phyloP scores from a whole-genome alignment of 2,329 filamentous ascomycete species.

The Verticillium klebahnii region DNA sequence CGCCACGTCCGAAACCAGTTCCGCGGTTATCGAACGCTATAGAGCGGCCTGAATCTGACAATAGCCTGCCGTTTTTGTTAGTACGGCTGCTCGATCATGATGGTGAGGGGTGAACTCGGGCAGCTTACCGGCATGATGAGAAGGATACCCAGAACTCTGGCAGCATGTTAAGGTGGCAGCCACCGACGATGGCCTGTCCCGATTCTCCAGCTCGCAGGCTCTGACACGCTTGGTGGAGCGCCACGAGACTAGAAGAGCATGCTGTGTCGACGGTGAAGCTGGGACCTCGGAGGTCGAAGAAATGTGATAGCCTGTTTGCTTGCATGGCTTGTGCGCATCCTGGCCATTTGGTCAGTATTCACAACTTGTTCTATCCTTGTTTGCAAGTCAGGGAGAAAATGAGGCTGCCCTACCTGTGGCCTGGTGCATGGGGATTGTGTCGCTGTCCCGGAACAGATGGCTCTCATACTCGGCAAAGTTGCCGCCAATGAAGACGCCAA shows the following conservation, averaged over 20 bases:
- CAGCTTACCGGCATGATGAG: slow-evolving; percentile 34
- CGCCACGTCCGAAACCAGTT: slow-evolving; percentile 30
- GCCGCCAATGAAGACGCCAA: slow-evolving; percentile 45
- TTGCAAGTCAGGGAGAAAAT: background rate
- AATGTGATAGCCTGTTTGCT: slow-evolving; percentile 50
- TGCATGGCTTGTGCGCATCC: slow-evolving; percentile 46
- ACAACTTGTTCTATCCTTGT: background rate
- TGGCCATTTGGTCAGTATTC: slow-evolving; percentile 17
- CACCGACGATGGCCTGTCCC: slow-evolving; percentile 29
- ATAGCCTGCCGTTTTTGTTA: slow-evolving; percentile 10
- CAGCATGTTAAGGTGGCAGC: slow-evolving; percentile 27
- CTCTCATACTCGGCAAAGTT: slow-evolving; percentile 44
- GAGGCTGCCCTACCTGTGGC: slow-evolving; percentile 37
- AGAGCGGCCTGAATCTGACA: slow-evolving; percentile 20
- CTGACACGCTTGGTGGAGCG: slow-evolving; percentile 25
- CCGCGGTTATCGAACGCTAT: slow-evolving; percentile 24
- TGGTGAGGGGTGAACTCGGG: background rate
- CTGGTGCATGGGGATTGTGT: slow-evolving; percentile 46
- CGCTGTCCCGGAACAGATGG: slow-evolving; percentile 37
- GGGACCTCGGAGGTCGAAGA: slow-evolving; percentile 40
- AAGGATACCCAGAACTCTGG: slow-evolving; percentile 37
- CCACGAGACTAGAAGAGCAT: slow-evolving; percentile 26
- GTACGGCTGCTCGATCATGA: background rate
- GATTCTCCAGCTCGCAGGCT: slow-evolving; percentile 21
- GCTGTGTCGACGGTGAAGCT: slow-evolving; percentile 29